Evolutionary conservation across 768 basidiomycete genomes (phyloP).

Genomic region (Trametes meyenii): DNA sequence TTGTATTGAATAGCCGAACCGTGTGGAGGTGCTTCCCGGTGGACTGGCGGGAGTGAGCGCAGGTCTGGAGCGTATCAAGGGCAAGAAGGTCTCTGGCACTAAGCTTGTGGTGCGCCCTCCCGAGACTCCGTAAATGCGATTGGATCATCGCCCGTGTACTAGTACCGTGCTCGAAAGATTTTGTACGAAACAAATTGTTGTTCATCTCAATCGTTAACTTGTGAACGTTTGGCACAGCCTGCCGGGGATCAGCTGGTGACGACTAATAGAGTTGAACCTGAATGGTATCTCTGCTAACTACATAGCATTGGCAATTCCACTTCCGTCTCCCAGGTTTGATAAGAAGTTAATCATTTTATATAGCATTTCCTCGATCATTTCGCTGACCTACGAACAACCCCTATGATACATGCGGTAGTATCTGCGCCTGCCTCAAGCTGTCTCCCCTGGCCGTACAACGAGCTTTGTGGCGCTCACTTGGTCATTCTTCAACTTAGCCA

Average conservation of each 20-base stretch:
- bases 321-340: too few relatives aligned
- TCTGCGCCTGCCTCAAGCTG: background rate
- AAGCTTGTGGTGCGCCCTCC: slow-evolving; percentile 49
- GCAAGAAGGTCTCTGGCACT: slow-evolving; percentile 43
- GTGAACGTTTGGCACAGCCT: too few relatives aligned
- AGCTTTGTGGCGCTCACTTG: slow-evolving; percentile 6
- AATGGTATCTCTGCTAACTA: too few relatives aligned
- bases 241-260: too few relatives aligned
- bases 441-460: slow-evolving; percentile 31
- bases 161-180: too few relatives aligned
- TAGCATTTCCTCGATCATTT: too few relatives aligned
- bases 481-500: slow-evolving; percentile 23
- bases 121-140: slow-evolving; percentile 34
- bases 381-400: background rate
- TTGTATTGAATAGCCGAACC: slow-evolving; percentile 41
- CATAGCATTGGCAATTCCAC: too few relatives aligned
- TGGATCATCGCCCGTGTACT: too few relatives aligned
- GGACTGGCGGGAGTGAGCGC: slow-evolving; percentile 46
- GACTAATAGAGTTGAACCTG: too few relatives aligned
- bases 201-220: too few relatives aligned
- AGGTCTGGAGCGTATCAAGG: slow-evolving; percentile 45
- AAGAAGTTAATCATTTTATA: too few relatives aligned
- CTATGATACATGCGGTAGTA: background rate
- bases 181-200: too few relatives aligned
- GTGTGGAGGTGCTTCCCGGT: slow-evolving; percentile 42